Base-by-base conservation (phyloP, 768 basidiomycete genomes). In the Boletales sp. region DNA sequence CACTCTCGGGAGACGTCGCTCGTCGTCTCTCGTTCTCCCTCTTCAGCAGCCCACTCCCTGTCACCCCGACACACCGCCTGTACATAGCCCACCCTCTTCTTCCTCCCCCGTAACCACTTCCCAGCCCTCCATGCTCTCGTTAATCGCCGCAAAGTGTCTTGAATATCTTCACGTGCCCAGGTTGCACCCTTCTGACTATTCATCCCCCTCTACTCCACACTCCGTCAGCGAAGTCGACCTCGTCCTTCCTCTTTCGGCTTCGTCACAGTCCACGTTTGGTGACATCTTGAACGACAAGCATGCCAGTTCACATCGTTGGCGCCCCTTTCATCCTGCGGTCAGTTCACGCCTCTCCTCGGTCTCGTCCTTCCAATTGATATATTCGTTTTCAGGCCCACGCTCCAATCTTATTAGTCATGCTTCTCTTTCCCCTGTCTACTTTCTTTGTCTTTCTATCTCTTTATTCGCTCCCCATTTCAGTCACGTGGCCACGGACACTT, bases 401-500 rank as follows among this genome's bases (percentile, higher is more conserved):
- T 29, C 82, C 87, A 18, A 66, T 87, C 29, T 77, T 90, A n/a
- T 81, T 87, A 30, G 82, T 81, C 43, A 70, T 90, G 48, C 79
- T 86, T 34, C 66, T 86, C 38, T 80, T 87, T 59, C 82, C 78
- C 60, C 73, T 91, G n/a, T 84, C 87, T 14, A 85, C 88, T 11
- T 67, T 65, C 15, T 47, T 80, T 8, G 70, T 81, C 35, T 62
- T 81, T 35, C 53, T 74, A 47, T 67, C 68, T 30, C 71, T 80
- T 42, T 72, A 71, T 45, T 71, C 84, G 7, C 67, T 91, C 7
- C 86, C 89, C 44, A 83, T 90, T 56, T 81, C 86, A 47, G 73
- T 84, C 56, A 69, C 83, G 15, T 88, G 87, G 86, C 90, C 90
- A 13, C 80, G 77, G 47, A 90, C 84, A 18, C 69, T 90, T 29